phyloP scores from a whole-genome alignment of 2,329 filamentous ascomycete species.

The Calonectria honghensis region DNA sequence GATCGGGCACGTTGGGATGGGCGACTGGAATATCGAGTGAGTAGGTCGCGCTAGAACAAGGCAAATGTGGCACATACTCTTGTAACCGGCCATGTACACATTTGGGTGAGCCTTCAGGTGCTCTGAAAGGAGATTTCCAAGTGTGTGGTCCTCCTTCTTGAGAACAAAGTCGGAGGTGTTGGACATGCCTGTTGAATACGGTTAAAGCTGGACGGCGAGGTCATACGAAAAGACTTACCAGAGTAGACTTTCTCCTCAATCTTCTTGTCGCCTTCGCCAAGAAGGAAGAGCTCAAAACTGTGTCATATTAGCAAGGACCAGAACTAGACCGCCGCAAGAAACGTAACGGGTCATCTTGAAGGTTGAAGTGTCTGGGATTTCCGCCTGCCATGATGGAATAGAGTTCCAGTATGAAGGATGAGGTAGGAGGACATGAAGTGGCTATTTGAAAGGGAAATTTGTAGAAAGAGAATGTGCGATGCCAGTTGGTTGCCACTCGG shows the following conservation, averaged over 20 bases:
- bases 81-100: slow-evolving; percentile 94
- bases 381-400: slow-evolving; percentile 58
- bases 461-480: background rate
- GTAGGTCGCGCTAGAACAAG: background rate
- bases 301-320: slow-evolving; percentile 48
- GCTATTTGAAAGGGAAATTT: background rate
- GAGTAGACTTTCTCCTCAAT: slow-evolving; percentile 92
- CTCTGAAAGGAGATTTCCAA: slow-evolving; percentile 91
- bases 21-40: slow-evolving; percentile 62
- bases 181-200: slow-evolving; percentile 78
- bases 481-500: background rate
- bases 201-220: slow-evolving; percentile 24
- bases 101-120: slow-evolving; percentile 90
- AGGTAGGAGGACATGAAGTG: too few relatives aligned
- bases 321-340: slow-evolving; percentile 22
- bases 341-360: slow-evolving; percentile 61
- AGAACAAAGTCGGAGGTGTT: slow-evolving; percentile 97
- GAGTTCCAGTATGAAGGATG: background rate
- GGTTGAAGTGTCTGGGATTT: slow-evolving; percentile 64
- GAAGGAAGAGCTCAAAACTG: slow-evolving; percentile 95
- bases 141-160: slow-evolving; percentile 97
- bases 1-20: slow-evolving; percentile 77
- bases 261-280: slow-evolving; percentile 93
- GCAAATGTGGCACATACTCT: slow-evolving; percentile 72
- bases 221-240: slow-evolving; percentile 74